A percentile compares a stretch with the other conserved stretches of the same genome.
Evolutionary conservation across 2,329 filamentous ascomycete species (phyloP).

Genomic region (Venturia carpophila): DNA sequence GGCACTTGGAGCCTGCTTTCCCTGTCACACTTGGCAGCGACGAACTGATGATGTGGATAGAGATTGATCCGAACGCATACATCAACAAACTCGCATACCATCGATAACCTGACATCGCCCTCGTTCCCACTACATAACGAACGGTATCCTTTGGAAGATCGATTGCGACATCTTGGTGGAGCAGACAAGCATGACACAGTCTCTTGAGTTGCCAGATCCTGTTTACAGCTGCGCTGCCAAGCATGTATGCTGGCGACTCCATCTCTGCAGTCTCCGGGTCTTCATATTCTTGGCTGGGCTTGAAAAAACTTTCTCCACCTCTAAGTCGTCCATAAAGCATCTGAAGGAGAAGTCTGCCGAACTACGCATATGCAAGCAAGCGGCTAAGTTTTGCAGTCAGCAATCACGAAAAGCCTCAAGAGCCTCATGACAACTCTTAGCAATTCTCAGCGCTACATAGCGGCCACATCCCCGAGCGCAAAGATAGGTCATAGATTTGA

Average conservation of each 20-base stretch:
- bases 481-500: background rate
- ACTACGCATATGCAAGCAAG: background rate
- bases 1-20: background rate
- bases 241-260: background rate
- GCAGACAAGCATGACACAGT: background rate
- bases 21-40: background rate
- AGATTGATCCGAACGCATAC: background rate
- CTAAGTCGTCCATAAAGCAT: background rate
- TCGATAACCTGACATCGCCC: background rate
- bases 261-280: background rate
- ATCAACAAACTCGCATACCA: background rate
- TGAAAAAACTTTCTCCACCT: background rate
- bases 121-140: background rate
- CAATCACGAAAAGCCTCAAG: background rate
- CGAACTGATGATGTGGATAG: background rate
- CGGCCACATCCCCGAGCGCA: background rate
- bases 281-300: background rate
- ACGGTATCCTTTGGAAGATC: background rate
- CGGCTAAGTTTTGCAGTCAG: background rate
- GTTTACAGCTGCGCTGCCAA: background rate
- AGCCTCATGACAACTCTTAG: background rate
- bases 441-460: background rate
- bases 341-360: background rate
- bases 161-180: background rate
- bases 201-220: background rate